These are phyloP conservation scores for Allantophomopsis lycopodina DNA, from an alignment of 2,329 filamentous ascomycete genomes.

Conservation along the genomic window DNA sequence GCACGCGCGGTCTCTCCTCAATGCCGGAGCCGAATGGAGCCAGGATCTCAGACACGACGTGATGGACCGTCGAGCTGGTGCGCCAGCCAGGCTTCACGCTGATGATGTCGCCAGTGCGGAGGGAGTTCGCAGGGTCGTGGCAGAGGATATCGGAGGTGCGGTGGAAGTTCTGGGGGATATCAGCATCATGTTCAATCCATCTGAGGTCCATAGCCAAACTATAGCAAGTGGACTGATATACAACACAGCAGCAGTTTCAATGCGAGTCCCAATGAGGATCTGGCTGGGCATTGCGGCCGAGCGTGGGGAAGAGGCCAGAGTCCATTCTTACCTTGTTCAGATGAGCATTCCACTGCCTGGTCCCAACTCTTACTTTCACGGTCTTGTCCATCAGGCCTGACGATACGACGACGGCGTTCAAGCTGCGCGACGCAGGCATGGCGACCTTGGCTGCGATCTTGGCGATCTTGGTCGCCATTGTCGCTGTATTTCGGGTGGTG, in stretches of 20 bases:
- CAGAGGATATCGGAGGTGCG: slow-evolving; percentile 53
- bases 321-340: slow-evolving; percentile 50
- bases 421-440: slow-evolving; percentile 3
- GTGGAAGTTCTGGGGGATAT: slow-evolving; percentile 42
- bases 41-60: slow-evolving; percentile 64
- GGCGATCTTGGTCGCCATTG: too few species aligned
- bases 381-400: slow-evolving; percentile 68
- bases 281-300: not conserved
- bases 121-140: slow-evolving; percentile 63
- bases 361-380: slow-evolving; percentile 63
- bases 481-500: too few species aligned
- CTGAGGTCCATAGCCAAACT: too few species aligned
- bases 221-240: too few species aligned
- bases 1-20: slow-evolving; percentile 49
- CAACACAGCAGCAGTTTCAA: too few species aligned
- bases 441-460: not conserved
- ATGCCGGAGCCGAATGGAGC: slow-evolving; percentile 54
- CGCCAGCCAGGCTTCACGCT: slow-evolving; percentile 54
- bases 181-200: not conserved
- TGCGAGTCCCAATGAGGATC: too few species aligned
- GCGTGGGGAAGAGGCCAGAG: slow-evolving; percentile 1
- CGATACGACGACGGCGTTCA: slow-evolving; percentile 51
- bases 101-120: slow-evolving; percentile 63
- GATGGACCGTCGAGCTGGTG: slow-evolving; percentile 51
- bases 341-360: slow-evolving; percentile 56